Evolutionary conservation across 176 grass and related monocot species (phyloP).

Genomic region (Eleusine indica): DNA sequence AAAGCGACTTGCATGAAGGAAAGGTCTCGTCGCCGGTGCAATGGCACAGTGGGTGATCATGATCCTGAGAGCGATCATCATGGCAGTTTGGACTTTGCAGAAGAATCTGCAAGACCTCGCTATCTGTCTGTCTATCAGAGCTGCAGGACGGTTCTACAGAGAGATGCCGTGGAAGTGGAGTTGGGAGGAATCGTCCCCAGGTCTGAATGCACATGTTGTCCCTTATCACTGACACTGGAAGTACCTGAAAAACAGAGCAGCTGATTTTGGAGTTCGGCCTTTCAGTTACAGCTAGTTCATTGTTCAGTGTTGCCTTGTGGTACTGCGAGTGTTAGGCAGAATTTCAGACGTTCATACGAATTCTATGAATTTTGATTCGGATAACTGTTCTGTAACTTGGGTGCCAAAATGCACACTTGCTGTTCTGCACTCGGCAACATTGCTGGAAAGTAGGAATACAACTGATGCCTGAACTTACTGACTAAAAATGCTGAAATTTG

Average conservation of each 20-base stretch:
- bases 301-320: neutral
- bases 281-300: neutral
- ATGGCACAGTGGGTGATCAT: slow-evolving; percentile 33
- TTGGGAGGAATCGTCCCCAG: neutral
- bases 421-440: neutral
- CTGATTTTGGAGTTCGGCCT: neutral
- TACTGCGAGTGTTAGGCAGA: neutral
- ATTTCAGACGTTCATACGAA: neutral
- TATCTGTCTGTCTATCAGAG: slow-evolving; percentile 18
- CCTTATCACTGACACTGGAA: neutral
- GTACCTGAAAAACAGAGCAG: neutral
- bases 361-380: neutral
- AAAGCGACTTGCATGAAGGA: slow-evolving; percentile 16
- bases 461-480: neutral
- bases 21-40: neutral
- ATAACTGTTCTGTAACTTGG: neutral
- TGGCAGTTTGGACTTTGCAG: slow-evolving; percentile 35
- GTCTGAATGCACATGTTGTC: neutral
- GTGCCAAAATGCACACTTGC: neutral
- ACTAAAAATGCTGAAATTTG: neutral
- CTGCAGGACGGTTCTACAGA: neutral
- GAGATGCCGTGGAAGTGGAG: neutral
- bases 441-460: too few relatives aligned
- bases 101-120: slow-evolving; percentile 23
- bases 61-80: slow-evolving; percentile 38